Conservation (phyloP, 169 alveolate genomes). For the Eimeria acervulina region DNA sequence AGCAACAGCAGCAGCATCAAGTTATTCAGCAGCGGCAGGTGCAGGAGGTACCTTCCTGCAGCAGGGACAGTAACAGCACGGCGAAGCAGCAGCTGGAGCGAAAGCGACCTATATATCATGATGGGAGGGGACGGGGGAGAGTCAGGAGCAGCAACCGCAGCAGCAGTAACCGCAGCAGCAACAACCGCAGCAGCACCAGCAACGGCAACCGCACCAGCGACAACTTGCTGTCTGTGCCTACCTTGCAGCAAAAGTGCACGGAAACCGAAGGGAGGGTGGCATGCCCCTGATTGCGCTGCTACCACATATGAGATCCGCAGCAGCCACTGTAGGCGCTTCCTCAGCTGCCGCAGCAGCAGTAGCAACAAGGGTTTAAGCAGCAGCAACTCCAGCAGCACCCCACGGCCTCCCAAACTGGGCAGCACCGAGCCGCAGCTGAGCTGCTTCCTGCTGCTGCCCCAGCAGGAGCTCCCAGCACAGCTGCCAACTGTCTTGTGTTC, state of each 20-base stretch:
- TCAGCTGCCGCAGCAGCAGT: constrained; percentile 49
- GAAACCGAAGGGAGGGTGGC: constrained; percentile 24
- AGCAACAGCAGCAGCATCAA: neutral
- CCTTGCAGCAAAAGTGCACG: constrained; percentile 15
- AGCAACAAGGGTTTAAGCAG: constrained; percentile 37
- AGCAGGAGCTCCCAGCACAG: constrained; percentile 67
- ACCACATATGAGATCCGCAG: constrained; percentile 49
- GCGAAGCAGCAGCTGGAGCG: neutral
- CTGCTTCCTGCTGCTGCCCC: constrained; percentile 49
- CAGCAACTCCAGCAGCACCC: constrained; percentile 35
- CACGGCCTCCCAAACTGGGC: constrained; percentile 63
- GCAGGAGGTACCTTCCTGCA: neutral
- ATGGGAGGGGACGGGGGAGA: constrained; percentile 38
- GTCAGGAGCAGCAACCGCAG: constrained; percentile 15
- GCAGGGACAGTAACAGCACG: neutral
- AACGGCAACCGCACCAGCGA: neutral
- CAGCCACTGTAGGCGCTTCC: constrained; percentile 67
- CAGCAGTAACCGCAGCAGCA: constrained; percentile 37
- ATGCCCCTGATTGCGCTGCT: constrained; percentile 37
- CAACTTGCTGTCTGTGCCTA: constrained; percentile 3
- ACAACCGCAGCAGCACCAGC: constrained; percentile 21
- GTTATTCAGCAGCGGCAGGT: neutral
- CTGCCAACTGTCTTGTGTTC: constrained; percentile 34
- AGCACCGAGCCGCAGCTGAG: constrained; percentile 71
- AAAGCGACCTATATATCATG: neutral